Conservation (phyloP, 495 filamentous ascomycete species). For the Neurospora sp. region DNA sequence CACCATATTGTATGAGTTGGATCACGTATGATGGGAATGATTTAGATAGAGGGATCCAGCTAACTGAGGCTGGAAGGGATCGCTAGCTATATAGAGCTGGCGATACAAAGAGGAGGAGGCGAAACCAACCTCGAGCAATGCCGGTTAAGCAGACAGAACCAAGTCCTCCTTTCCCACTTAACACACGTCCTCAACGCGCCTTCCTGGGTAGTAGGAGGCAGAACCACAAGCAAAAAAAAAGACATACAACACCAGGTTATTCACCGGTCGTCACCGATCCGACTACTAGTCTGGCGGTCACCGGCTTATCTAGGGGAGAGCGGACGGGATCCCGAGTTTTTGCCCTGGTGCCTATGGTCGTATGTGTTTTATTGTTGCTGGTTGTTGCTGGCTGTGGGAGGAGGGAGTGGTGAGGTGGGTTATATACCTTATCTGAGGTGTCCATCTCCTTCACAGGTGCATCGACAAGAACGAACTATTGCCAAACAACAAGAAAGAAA, state of each 20-base stretch:
- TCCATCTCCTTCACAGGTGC: neutral
- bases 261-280: slow-evolving; percentile 32
- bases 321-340: slow-evolving; percentile 37
- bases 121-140: no score
- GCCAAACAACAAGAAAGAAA: neutral
- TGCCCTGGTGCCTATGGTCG: neutral
- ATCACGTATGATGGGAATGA: no score
- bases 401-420: neutral
- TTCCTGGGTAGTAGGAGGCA: neutral
- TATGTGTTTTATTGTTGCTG: neutral
- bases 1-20: no score
- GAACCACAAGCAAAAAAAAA: neutral
- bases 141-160: no score
- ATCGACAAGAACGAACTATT: neutral
- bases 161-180: neutral
- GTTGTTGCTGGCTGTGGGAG: neutral
- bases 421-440: neutral
- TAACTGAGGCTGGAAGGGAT: no score
- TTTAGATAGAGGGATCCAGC: no score
- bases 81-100: no score
- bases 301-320: slow-evolving; percentile 36
- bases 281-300: slow-evolving; percentile 33
- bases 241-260: slow-evolving; percentile 8
- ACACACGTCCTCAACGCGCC: neutral
- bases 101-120: no score